Evolutionary conservation across 78 protist genomes (phyloP).

Genomic region (Paratrimastix pyriformis): DNA sequence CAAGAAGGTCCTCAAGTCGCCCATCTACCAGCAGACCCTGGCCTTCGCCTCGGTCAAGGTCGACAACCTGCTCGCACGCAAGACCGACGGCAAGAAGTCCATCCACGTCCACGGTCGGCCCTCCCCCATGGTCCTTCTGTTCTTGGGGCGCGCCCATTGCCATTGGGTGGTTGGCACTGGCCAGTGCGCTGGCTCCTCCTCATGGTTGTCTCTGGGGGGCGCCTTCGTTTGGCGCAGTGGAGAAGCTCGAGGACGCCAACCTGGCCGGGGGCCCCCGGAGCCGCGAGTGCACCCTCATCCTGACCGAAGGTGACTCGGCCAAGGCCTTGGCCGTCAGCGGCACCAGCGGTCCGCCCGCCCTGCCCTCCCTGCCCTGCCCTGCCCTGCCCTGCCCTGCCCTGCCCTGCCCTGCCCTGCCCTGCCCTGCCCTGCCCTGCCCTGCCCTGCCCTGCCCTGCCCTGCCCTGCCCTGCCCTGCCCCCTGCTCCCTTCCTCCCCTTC

Average conservation of each 20-base stretch:
- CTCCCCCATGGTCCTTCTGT: too few species aligned
- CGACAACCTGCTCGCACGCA: neutral
- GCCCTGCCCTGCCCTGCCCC: neutral
- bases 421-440: too few species aligned
- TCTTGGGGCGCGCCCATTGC: too few species aligned
- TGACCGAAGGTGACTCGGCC: conserved; percentile 97
- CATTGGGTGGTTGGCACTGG: too few species aligned
- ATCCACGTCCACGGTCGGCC: conserved; percentile 41
- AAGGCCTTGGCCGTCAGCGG: conserved; percentile 36
- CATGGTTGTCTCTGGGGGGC: too few species aligned
- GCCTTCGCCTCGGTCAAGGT: conserved; percentile 54
- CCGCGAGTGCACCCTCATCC: conserved; percentile 87
- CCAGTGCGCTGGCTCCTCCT: too few species aligned
- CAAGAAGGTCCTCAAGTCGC: conserved; percentile 51
- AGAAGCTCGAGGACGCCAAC: conserved; percentile 93
- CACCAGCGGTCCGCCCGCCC: neutral
- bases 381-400: too few species aligned
- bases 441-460: neutral
- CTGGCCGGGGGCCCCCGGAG: conserved; percentile 74
- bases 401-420: too few species aligned
- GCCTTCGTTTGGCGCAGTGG: neutral
- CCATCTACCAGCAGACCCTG: conserved; percentile 53
- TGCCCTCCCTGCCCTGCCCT: too few species aligned
- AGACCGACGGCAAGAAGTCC: conserved; percentile 7
- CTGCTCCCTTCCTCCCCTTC: too few species aligned